Conservation (phyloP, 1,139 yeast species). For the Debaryomyces robertsiae region DNA sequence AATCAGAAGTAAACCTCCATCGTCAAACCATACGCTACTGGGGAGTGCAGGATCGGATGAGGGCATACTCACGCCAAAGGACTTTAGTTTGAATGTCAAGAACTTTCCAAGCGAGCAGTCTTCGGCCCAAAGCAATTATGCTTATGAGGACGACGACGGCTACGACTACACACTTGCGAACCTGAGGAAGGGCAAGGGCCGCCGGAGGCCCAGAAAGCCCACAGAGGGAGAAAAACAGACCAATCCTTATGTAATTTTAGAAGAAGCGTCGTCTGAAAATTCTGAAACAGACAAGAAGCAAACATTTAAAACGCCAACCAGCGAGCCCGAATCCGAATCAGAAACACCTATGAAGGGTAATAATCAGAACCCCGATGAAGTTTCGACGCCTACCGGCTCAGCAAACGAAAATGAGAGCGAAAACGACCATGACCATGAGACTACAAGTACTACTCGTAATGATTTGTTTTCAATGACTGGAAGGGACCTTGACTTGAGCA, state of each 20-base stretch:
- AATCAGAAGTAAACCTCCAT: constrained; percentile 1
- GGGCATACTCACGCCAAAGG: background rate
- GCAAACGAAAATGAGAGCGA: constrained; percentile 1
- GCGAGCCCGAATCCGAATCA: background rate
- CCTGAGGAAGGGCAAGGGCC: background rate
- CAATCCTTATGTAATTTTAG: constrained; percentile 2
- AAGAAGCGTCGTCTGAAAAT: background rate
- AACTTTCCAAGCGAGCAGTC: background rate
- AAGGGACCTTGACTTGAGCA: constrained; percentile 9
- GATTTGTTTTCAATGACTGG: constrained; percentile 13
- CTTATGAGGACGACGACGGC: constrained; percentile 15
- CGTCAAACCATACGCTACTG: background rate
- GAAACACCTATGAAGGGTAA: background rate
- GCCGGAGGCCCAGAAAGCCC: no score
- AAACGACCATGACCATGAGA: constrained; percentile 4
- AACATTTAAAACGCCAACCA: background rate
- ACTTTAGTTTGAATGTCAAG: background rate
- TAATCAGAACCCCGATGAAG: background rate
- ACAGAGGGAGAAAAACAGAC: background rate
- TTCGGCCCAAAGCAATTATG: constrained; percentile 4
- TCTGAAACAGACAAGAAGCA: constrained; percentile 9
- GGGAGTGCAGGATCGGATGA: background rate
- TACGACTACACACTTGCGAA: constrained; percentile 9
- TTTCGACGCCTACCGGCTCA: background rate
- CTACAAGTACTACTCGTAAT: constrained; percentile 9